Evolutionary conservation across 2,329 filamentous ascomycete species (phyloP).

Genomic region (Aspergillus sp.): DNA sequence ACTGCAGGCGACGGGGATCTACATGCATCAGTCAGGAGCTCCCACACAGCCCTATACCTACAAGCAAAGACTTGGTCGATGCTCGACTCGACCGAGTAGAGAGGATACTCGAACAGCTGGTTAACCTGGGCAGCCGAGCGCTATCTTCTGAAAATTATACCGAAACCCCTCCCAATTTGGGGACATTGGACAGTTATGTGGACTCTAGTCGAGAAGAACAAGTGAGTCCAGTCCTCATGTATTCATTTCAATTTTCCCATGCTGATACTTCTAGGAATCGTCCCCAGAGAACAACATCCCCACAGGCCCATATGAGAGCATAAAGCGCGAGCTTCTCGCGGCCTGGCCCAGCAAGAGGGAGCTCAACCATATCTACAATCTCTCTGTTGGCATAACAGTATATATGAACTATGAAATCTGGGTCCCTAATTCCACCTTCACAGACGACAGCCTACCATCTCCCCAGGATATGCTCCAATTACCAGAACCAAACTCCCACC

Average conservation of each 20-base stretch:
- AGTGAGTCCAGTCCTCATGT: neutral
- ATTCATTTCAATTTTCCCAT: too few relatives aligned
- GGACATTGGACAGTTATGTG: neutral
- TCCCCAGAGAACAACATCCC: neutral
- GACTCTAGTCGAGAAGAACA: neutral
- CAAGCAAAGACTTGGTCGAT: slow-evolving; percentile 18
- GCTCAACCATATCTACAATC: slow-evolving; percentile 2
- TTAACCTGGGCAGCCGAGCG: neutral
- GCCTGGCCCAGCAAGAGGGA: slow-evolving; percentile 11
- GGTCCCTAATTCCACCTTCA: neutral
- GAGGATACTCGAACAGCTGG: neutral
- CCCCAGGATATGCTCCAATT: slow-evolving; percentile 34
- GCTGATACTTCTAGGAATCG: neutral
- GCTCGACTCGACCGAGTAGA: slow-evolving; percentile 6
- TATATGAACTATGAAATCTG: slow-evolving; percentile 1
- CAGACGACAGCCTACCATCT: neutral
- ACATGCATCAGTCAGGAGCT: slow-evolving; percentile 52
- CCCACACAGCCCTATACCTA: slow-evolving; percentile 38
- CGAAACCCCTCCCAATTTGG: neutral
- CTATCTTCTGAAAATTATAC: neutral
- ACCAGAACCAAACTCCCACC: slow-evolving; percentile 47
- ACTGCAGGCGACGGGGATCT: slow-evolving; percentile 31
- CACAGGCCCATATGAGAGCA: neutral
- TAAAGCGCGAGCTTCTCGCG: neutral
- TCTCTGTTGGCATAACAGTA: slow-evolving; percentile 5